Conservation (phyloP, 306 rosid species). For the Vachellia pachyceras region DNA sequence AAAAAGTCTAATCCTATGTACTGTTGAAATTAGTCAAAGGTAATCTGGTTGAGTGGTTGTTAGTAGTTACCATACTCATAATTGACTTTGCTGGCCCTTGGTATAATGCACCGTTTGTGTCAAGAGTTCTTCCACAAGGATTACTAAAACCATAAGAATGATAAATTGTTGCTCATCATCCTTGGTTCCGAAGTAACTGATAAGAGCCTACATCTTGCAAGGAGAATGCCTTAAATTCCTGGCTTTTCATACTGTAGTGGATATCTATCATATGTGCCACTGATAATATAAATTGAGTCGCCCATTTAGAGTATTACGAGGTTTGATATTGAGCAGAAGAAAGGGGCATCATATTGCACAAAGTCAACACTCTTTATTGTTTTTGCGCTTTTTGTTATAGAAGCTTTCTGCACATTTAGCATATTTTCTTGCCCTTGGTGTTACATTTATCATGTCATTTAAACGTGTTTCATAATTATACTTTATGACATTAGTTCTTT, state of each 20-base stretch:
- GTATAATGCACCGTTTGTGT: neutral
- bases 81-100: neutral
- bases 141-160: neutral
- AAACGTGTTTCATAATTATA: neutral
- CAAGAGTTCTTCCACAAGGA: neutral
- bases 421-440: neutral
- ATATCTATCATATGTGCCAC: neutral
- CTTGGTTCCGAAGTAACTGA: neutral
- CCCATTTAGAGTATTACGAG: neutral
- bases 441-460: neutral
- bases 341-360: neutral
- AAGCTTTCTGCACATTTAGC: neutral
- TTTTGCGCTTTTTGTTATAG: neutral
- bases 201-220: neutral
- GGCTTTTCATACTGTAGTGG: neutral
- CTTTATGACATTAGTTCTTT: neutral
- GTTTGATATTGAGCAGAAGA: neutral
- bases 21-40: neutral
- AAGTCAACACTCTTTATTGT: neutral
- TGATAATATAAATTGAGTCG: neutral
- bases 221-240: neutral
- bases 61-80: neutral
- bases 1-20: neutral
- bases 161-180: constrained; percentile 1
- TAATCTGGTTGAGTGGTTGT: neutral